Base-by-base conservation (phyloP, 208 protist genomes). In the Trypanosoma lewisi region DNA sequence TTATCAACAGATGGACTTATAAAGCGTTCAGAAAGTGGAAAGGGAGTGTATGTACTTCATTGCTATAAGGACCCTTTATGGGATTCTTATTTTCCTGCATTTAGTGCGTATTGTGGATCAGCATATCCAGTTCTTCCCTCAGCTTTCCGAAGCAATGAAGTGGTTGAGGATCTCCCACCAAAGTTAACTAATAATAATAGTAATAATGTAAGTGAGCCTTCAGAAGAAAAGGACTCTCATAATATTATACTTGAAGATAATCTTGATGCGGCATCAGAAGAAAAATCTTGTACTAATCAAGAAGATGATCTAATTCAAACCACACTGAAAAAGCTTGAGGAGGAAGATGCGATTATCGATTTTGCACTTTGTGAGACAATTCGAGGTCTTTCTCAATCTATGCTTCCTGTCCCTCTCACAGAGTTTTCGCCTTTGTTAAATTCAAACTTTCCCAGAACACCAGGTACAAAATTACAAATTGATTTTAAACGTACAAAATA, bases 401-500 rank as follows among this genome's bases (percentile, higher is more conserved):
- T 62, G 31, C 67, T 91, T 56, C 83, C 83, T 23, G 42, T 94
- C 11, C 77, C 87, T 12, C 25, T 91, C 23, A 73, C 70, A 21
- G 75, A 90, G 53, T 89, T 94, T 67, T 80, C 72, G 17, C 74
- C 70, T 41, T 39, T 78, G 27, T 67, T 94, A 1, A 41, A 81
- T 31, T 58, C 62, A 14, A 77, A 73, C 19, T 86, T 76, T 68
- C 82, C 83, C 19, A 65, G 67, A 47, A 64, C 78, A 44, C 69
- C 68, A 14, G 63, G 36, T 1, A 42, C 70, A 27, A 37, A 66
- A 16, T 44, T 50, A 11, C 49, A 67, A 3, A 73, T 91, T 69
- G 72, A 89, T 59, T 83, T 90, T 60, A 86, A 87, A 53, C 50
- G 80, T 21, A 94, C 87, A 19, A 77, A 61, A 51, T 77, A 86